Evolutionary conservation across 2,329 filamentous ascomycete species (phyloP).

Genomic region (Pleurostoma richardsiae): DNA sequence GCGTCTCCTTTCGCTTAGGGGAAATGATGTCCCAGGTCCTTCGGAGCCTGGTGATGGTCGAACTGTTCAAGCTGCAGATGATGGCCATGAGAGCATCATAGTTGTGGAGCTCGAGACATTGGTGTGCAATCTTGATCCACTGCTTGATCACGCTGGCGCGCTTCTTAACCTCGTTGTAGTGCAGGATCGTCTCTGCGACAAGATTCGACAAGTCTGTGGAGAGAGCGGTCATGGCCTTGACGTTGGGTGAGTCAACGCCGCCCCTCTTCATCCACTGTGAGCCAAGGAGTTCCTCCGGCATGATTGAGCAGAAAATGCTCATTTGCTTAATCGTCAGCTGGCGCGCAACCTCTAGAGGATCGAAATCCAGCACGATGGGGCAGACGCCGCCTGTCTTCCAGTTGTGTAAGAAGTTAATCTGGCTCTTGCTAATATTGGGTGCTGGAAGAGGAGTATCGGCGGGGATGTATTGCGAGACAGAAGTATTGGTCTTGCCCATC

Average conservation of each 20-base stretch:
- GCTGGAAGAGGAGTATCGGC: conserved; percentile 68
- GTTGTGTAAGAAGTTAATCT: conserved; percentile 64
- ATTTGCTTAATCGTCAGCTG: conserved; percentile 93
- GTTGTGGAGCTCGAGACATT: conserved; percentile 85
- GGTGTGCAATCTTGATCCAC: conserved; percentile 92
- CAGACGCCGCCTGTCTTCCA: conserved; percentile 68
- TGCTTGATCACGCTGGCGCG: conserved; percentile 88
- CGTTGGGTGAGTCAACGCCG: conserved; percentile 75
- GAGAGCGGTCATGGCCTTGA: conserved; percentile 87
- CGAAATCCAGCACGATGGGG: conserved; percentile 82
- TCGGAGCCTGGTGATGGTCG: conserved; percentile 80
- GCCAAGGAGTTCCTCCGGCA: conserved; percentile 85
- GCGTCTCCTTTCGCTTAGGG: conserved; percentile 71
- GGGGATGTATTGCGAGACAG: conserved; percentile 64
- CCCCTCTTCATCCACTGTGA: conserved; percentile 92
- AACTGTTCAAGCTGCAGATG: conserved; percentile 88
- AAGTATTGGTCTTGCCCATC: conserved; percentile 81
- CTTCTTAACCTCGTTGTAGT: conserved; percentile 87
- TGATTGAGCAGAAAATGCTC: conserved; percentile 82
- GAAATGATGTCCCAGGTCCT: conserved; percentile 91
- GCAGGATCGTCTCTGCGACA: conserved; percentile 87
- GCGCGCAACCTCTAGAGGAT: conserved; percentile 82
- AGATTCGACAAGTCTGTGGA: conserved; percentile 91
- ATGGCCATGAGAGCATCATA: conserved; percentile 97
- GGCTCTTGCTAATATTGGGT: conserved; percentile 68